A percentile compares a stretch with the other conserved stretches of the same genome.
Evolutionary conservation across 2,329 filamentous ascomycete genomes (phyloP).

Genomic region (Lasiodiplodia sp.): DNA sequence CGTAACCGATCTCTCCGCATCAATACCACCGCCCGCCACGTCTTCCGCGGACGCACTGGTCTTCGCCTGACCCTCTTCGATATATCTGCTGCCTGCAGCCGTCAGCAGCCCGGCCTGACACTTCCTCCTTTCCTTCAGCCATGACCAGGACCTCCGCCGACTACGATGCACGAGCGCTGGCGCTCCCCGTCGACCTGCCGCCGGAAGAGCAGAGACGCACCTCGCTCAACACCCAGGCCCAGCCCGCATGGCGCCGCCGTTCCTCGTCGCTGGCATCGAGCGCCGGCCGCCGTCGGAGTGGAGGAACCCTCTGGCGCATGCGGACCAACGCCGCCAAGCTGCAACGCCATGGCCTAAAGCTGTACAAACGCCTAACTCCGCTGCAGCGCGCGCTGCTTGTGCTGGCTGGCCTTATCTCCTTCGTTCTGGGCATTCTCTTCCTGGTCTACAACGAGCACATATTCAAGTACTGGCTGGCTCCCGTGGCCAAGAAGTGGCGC

Average conservation of each 20-base stretch:
- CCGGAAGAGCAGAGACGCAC: slow-evolving; percentile 53
- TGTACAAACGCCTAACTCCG: slow-evolving; percentile 64
- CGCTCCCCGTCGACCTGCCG: slow-evolving; percentile 57
- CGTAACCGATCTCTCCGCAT: neutral
- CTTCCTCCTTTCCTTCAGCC: slow-evolving; percentile 31
- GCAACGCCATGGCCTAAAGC: slow-evolving; percentile 54
- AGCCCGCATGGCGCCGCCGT: slow-evolving; percentile 60
- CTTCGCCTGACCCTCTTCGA: slow-evolving; percentile 2
- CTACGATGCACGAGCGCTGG: slow-evolving; percentile 62
- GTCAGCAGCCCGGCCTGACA: neutral
- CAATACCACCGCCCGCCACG: neutral
- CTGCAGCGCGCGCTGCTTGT: slow-evolving; percentile 68
- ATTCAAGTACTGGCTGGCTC: slow-evolving; percentile 73
- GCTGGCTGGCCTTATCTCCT: slow-evolving; percentile 57
- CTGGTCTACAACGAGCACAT: slow-evolving; percentile 81
- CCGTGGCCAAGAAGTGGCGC: slow-evolving; percentile 79
- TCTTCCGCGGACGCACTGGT: neutral
- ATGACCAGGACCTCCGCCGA: slow-evolving; percentile 47
- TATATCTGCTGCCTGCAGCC: slow-evolving; percentile 3
- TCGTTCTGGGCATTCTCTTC: slow-evolving; percentile 69
- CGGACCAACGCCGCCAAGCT: slow-evolving; percentile 53
- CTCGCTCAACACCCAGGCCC: slow-evolving; percentile 31
- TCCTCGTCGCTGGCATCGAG: slow-evolving; percentile 42
- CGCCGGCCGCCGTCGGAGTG: slow-evolving; percentile 33
- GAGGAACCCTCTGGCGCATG: slow-evolving; percentile 50